These are phyloP conservation scores for Fusarium aywerte DNA, from an alignment of 2,329 filamentous ascomycete genomes.

Conservation along the genomic window DNA sequence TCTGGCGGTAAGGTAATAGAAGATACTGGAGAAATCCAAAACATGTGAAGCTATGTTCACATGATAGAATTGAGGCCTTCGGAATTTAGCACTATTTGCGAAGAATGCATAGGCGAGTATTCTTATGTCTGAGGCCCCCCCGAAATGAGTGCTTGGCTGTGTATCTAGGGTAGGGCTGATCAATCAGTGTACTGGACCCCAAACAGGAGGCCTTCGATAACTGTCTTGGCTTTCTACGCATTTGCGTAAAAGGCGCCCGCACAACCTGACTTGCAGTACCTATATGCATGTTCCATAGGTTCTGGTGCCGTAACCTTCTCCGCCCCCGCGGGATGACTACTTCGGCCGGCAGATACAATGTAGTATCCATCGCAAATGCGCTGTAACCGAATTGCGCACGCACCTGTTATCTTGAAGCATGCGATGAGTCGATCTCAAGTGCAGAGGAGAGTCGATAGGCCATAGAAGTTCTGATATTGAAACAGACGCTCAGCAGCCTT, in stretches of 20 bases:
- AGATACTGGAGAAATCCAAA: background rate
- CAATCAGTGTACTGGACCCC: background rate
- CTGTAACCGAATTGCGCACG: background rate
- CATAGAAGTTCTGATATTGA: background rate
- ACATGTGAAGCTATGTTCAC: background rate
- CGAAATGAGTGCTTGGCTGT: background rate
- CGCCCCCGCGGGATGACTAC: too few relatives aligned
- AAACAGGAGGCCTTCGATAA: background rate
- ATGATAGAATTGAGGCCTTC: background rate
- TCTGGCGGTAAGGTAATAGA: background rate
- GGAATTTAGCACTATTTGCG: background rate
- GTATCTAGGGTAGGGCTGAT: background rate
- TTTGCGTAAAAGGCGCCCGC: background rate
- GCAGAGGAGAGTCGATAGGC: background rate
- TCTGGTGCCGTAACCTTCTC: too few relatives aligned
- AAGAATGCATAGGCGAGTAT: background rate
- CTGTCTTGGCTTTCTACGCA: background rate
- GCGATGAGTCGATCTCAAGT: background rate
- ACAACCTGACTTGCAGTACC: background rate
- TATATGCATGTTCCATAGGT: background rate
- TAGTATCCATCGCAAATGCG: background rate
- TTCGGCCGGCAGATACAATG: too few relatives aligned
- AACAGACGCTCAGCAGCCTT: background rate
- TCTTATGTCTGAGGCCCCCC: background rate
- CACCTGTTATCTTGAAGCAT: background rate